A percentile compares a stretch with the other conserved stretches of the same genome.
phyloP scores from a whole-genome alignment of 768 basidiomycete species.

The Omphalotus guepiniiformis region DNA sequence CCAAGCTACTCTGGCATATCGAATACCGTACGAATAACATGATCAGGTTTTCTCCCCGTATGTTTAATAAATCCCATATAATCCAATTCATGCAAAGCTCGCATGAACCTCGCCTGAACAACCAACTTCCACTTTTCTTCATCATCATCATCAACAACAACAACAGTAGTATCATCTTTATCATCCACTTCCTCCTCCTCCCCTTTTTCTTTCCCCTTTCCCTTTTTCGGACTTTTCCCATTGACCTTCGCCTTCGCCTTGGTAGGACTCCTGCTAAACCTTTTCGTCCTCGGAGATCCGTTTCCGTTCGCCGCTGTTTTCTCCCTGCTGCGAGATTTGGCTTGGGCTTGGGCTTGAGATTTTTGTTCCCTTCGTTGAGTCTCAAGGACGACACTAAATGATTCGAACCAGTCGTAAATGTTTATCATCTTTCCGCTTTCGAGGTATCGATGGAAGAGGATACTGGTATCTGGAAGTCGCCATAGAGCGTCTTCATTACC shows the following conservation, averaged over 20 bases:
- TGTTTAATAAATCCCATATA: slow-evolving; percentile 78
- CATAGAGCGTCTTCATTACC: slow-evolving; percentile 32
- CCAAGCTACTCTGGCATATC: slow-evolving; percentile 37
- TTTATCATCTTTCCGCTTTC: slow-evolving; percentile 83
- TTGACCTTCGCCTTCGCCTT: background rate
- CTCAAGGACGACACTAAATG: slow-evolving; percentile 67
- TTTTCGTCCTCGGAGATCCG: slow-evolving; percentile 1
- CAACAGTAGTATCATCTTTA: slow-evolving; percentile 28
- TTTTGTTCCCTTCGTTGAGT: slow-evolving; percentile 35
- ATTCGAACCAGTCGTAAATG: slow-evolving; percentile 84
- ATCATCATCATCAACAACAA: slow-evolving; percentile 25
- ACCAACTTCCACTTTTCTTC: slow-evolving; percentile 57
- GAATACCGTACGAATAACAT: slow-evolving; percentile 65
- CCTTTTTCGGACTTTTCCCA: slow-evolving; percentile 17
- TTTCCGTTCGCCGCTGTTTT: background rate
- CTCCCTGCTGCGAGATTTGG: background rate
- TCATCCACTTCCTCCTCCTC: slow-evolving; percentile 23
- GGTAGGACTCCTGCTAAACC: background rate
- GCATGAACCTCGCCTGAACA: slow-evolving; percentile 74
- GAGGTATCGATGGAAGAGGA: slow-evolving; percentile 71
- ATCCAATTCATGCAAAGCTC: slow-evolving; percentile 79
- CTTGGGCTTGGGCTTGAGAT: slow-evolving; percentile 15
- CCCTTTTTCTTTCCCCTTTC: slow-evolving; percentile 24
- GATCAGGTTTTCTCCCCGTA: slow-evolving; percentile 73
- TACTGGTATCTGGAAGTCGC: slow-evolving; percentile 69